Evolutionary conservation across 2,329 filamentous ascomycete genomes (phyloP).

Genomic region (Scleromitrula shiraiana): DNA sequence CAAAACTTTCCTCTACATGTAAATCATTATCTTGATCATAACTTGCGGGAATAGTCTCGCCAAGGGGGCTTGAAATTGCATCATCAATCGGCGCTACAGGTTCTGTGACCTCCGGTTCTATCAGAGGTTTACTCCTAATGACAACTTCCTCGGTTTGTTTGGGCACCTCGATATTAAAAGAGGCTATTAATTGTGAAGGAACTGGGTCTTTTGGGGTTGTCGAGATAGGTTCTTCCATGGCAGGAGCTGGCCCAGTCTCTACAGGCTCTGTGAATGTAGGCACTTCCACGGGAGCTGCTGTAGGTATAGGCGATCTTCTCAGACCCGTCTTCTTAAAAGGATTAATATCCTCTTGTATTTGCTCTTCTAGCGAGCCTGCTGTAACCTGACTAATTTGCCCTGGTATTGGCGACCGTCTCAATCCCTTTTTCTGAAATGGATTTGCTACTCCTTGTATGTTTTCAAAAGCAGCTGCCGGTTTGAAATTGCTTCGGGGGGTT

Average conservation of each 20-base stretch:
- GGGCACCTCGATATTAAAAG: background rate
- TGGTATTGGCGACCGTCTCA: slow-evolving; percentile 20
- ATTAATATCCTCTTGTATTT: slow-evolving; percentile 9
- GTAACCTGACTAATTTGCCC: slow-evolving; percentile 6
- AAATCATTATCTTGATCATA: background rate
- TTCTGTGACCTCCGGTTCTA: background rate
- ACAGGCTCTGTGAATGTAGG: background rate
- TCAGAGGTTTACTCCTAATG: slow-evolving; percentile 3
- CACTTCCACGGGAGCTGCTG: background rate
- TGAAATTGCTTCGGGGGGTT: slow-evolving; percentile 8
- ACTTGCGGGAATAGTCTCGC: background rate
- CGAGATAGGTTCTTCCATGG: background rate
- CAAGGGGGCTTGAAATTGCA: background rate
- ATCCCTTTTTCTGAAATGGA: slow-evolving; percentile 25
- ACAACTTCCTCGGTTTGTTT: background rate
- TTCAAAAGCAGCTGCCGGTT: slow-evolving; percentile 4
- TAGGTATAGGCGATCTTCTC: slow-evolving; percentile 13
- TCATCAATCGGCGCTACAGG: slow-evolving; percentile 5
- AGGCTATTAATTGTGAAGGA: background rate
- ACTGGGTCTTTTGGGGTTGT: slow-evolving; percentile 13
- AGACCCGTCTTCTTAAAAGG: slow-evolving; percentile 14
- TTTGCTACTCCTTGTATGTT: slow-evolving; percentile 14
- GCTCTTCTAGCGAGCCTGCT: background rate
- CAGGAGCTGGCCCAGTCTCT: background rate
- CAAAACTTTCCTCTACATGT: slow-evolving; percentile 1